Evolutionary conservation across 345 rosid genomes (phyloP).

Genomic region (Eutrema japonicum): DNA sequence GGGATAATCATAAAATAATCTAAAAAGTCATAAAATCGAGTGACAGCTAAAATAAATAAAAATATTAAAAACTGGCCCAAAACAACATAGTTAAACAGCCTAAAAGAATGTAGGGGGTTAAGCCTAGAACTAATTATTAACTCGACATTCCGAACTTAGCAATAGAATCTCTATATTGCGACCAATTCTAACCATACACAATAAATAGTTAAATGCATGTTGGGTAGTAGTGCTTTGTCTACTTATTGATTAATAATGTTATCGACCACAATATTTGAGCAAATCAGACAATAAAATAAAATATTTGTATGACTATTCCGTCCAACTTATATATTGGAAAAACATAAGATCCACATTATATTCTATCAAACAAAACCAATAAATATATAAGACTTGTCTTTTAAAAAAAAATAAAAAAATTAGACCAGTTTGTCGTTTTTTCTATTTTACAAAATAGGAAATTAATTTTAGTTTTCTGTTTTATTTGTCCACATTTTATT

Average conservation of each 20-base stretch:
- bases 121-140: neutral
- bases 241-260: conserved; percentile 1
- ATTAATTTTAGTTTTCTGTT: neutral
- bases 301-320: conserved; percentile 19
- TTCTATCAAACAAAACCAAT: conserved; percentile 17
- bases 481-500: conserved; percentile 22
- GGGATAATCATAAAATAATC: too few species aligned
- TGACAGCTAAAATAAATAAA: too few species aligned
- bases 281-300: conserved; percentile 8
- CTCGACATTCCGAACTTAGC: conserved; percentile 10
- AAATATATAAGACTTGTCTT: neutral
- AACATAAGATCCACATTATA: conserved; percentile 16
- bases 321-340: conserved; percentile 15
- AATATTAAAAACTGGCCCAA: too few species aligned
- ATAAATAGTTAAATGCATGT: conserved; percentile 23
- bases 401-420: too few species aligned
- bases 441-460: conserved; percentile 14
- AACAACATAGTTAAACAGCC: too few species aligned
- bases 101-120: too few species aligned
- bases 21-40: too few species aligned
- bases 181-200: conserved; percentile 23
- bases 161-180: conserved; percentile 30
- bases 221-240: conserved; percentile 39
- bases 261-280: conserved; percentile 17
- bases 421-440: conserved; percentile 12